Base-by-base conservation (phyloP, 2,329 filamentous ascomycete species). In the Stachybotrys chlorohalonatus region DNA sequence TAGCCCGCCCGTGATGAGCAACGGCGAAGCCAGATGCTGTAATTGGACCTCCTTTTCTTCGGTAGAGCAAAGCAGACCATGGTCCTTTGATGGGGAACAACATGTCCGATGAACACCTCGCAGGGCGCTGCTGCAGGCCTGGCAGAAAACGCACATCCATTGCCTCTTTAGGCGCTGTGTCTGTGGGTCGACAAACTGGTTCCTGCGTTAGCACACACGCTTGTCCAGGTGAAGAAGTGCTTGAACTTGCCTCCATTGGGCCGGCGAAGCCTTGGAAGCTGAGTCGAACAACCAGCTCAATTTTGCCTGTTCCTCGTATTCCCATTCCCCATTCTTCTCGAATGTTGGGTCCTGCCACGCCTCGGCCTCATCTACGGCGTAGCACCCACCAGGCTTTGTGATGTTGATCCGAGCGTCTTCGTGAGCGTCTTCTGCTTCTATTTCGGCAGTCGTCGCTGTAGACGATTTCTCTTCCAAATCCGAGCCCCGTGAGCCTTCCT, bases 151-250 rank as follows among this genome's bases (percentile, higher is more conserved):
- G 24, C 24, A 24, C 24, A 59, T 60, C 54, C 55, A 46, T 54
- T 55, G 54, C 58, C 55, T 49, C 53, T 55, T 57, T 55, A 24
- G 49, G 52, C 47, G 31, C 52, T 36, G 47, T 47, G 53, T 54
- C 48, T 52, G 62, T 62, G 64, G 64, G 63, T 59, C 53, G 30
- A 52, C 57, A 63, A 59, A 66, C 13, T 67, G 66, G 66, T 67
- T 66, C 66, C 64, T 67, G 65, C 64, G 58, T 68, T 64, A 58
- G 54, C 55, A 60, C 49, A 47, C 52, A 49, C 56, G 55, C 57
- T 54, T 54, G 48, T 17, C 48, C 53, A 31, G 16, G 46, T 16
- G 17, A n/a, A 47, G 36, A 42, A 42, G 36, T 9, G 9, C 36
- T 42, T 13, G 36, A 42, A 2, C 36, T 48, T 53, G 42, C 47